These are phyloP conservation scores for Ophiostoma sp. DNA, from an alignment of 2,329 filamentous ascomycete species.

Conservation along the genomic window DNA sequence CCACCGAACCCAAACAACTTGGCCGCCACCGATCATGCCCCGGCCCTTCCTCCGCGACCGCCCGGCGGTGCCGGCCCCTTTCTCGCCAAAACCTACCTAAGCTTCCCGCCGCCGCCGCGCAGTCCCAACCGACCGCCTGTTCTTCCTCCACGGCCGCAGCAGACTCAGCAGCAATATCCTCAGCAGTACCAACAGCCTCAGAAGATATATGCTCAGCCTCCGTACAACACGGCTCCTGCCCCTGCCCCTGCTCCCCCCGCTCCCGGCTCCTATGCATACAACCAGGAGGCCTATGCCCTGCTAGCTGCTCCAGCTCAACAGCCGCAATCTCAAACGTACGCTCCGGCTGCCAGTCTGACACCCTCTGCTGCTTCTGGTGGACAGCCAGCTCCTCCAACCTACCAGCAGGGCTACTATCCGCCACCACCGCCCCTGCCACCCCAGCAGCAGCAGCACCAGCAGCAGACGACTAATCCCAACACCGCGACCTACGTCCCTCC, in stretches of 20 bases:
- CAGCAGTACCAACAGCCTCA: not conserved
- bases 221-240: not conserved
- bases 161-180: not conserved
- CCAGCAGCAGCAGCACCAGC: not conserved
- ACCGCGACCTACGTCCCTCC: not conserved
- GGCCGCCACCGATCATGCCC: not conserved
- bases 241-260: not conserved
- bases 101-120: conserved; percentile 27
- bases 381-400: not conserved
- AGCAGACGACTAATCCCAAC: not conserved
- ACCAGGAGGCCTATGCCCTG: conserved; percentile 5
- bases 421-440: conserved; percentile 15
- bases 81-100: conserved; percentile 3
- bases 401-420: conserved; percentile 9
- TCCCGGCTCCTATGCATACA: conserved; percentile 6
- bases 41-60: conserved; percentile 22
- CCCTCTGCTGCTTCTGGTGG: not conserved
- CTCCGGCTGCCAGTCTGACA: not conserved
- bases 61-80: not conserved
- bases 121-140: conserved; percentile 23
- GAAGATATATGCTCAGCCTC: not conserved
- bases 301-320: not conserved
- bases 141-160: conserved; percentile 18
- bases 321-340: not conserved
- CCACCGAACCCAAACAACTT: not conserved